These are phyloP conservation scores for Chaetomiaceae sp. DNA, from an alignment of 2,329 filamentous ascomycete genomes.

Conservation along the genomic window DNA sequence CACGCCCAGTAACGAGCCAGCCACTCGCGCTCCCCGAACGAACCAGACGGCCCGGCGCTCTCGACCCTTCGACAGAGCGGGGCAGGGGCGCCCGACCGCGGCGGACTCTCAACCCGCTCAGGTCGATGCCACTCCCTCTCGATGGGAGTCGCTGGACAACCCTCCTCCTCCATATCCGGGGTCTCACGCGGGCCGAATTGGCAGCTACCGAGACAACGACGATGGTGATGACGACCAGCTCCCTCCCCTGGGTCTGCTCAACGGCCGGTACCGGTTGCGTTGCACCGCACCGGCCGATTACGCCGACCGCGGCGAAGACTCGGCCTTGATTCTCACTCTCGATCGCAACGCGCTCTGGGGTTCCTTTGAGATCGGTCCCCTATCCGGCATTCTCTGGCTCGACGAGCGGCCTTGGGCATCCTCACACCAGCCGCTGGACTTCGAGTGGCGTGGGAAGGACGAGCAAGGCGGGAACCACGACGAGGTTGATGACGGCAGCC, in stretches of 20 bases:
- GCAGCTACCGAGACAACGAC: background rate
- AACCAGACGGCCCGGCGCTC: conserved; percentile 6
- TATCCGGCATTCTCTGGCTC: conserved; percentile 40
- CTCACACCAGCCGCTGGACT: conserved; percentile 26
- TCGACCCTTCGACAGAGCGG: background rate
- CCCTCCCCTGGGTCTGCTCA: conserved; percentile 35
- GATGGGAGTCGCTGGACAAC: conserved; percentile 9
- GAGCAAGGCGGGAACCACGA: conserved; percentile 27
- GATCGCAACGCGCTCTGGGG: conserved; percentile 41
- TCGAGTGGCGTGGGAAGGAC: conserved; percentile 37
- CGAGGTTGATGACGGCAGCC: conserved; percentile 29
- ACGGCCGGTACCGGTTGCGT: conserved; percentile 40
- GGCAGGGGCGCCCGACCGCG: background rate
- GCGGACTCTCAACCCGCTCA: background rate
- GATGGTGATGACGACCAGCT: conserved; percentile 20
- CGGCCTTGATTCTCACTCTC: conserved; percentile 36
- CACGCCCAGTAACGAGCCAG: background rate
- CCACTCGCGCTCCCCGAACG: background rate
- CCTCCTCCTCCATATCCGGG: conserved; percentile 18
- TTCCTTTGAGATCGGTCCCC: conserved; percentile 39
- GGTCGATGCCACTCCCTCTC: conserved; percentile 6
- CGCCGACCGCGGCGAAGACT: conserved; percentile 23
- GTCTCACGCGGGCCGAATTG: background rate
- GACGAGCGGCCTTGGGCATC: conserved; percentile 32
- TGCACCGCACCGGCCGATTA: conserved; percentile 9